Base-by-base conservation (phyloP, 768 basidiomycete species). In the Lactarius hengduanensis region DNA sequence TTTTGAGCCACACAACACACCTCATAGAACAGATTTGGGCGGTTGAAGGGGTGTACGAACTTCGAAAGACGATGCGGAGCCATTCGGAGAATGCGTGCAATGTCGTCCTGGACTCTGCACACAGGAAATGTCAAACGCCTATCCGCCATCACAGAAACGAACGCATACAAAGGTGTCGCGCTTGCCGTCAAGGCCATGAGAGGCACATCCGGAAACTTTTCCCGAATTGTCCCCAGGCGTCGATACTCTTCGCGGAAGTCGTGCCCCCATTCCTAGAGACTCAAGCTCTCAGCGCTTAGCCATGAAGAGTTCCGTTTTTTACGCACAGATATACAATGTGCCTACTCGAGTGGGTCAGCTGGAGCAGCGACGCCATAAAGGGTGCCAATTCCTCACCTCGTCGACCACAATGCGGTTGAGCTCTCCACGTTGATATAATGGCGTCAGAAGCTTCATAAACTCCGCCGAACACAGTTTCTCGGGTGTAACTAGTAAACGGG, bases 141-240 rank as follows among this genome's bases (percentile, higher is more conserved):
- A 36, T 5, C 26, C 38, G 11, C 11, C 30, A n/a, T 18, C 28
- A 38, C 1, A 56, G 22, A 2, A 57, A 26, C 5, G 57, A 32
- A 26, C 15, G 74, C 83, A 32, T 74, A 91, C 90, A 76, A 75
- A 53, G 85, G 75, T 7, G 92, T 94, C 3, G 92, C 92, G 16
- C 90, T 92, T 2, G 92, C 92, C 1, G 92, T 94, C 45, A 94
- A 76, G 4, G 92, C 92, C 90, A 93, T 94, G 70, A 95, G 88
- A 0, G 93, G 92, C 4, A 94, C 83, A 63, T 81, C 78, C 1
- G 82, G 82, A 72, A 87, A 93, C 34, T 79, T 80, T 43, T 83
- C 79, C 1, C 92, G 84, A 74, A 95, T 90, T 45, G 77, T 74
- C 5, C 92, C 92, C 28, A 95, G 80, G 30, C 79, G 82, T 54